Conservation (phyloP, 2,329 filamentous ascomycete species). For the Emergomyces pasteurianus region DNA sequence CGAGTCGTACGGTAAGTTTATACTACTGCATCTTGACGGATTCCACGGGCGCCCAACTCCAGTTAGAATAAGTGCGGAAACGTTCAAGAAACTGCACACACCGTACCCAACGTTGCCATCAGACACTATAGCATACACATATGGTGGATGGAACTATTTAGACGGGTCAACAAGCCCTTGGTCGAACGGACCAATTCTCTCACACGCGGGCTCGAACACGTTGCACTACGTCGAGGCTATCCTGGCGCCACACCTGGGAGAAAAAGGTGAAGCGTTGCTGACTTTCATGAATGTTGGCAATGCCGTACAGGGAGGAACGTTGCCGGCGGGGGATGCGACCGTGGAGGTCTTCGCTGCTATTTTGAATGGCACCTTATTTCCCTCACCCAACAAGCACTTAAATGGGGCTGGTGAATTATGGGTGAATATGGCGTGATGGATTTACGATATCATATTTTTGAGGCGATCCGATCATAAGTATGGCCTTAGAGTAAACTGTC, state of each 20-base stretch:
- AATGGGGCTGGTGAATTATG: neutral
- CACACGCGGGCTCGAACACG: conserved; percentile 2
- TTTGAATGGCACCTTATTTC: neutral
- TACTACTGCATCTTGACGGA: conserved; percentile 4
- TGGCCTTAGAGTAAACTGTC: no score
- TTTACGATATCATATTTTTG: neutral
- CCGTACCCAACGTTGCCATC: neutral
- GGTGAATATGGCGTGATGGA: neutral
- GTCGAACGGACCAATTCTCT: conserved; percentile 4
- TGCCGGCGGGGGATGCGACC: neutral
- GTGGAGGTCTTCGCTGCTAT: neutral
- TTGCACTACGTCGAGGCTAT: neutral
- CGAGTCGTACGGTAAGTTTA: conserved; percentile 1
- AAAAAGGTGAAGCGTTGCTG: neutral
- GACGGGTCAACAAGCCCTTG: conserved; percentile 1
- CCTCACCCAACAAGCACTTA: neutral
- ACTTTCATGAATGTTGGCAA: neutral
- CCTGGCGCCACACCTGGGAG: neutral
- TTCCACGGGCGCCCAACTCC: conserved; percentile 4
- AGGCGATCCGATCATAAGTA: no score
- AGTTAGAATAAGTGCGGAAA: conserved; percentile 1
- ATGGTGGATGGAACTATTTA: conserved; percentile 5
- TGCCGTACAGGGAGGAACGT: neutral
- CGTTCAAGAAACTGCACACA: conserved; percentile 6
- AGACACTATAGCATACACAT: neutral